Conservation (phyloP, 139 green algal species). For the Chlamydomonas sp. region DNA sequence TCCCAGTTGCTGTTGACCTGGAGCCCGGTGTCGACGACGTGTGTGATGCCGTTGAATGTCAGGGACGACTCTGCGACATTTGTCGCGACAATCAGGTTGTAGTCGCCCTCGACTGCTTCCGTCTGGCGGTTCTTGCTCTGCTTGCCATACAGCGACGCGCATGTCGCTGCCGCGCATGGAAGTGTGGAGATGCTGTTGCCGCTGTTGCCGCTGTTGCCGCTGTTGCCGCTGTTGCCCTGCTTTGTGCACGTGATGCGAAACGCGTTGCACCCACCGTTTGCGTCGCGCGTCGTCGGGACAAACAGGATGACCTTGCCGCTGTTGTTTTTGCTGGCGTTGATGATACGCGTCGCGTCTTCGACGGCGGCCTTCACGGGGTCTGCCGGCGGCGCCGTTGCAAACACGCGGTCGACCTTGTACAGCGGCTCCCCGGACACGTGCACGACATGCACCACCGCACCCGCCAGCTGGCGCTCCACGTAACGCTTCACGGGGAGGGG, state of each 20-base stretch:
- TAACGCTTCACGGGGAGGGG: neutral
- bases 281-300: conserved; percentile 4
- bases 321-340: no score
- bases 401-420: no score
- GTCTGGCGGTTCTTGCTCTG: no score
- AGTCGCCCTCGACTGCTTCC: no score
- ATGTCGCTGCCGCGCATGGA: neutral
- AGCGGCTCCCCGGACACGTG: neutral
- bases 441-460: neutral
- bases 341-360: no score
- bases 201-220: neutral
- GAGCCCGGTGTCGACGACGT: conserved; percentile 19
- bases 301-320: conserved; percentile 1
- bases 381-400: no score
- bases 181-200: neutral
- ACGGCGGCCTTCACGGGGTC: no score
- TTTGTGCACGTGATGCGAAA: no score
- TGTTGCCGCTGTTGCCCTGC: no score
- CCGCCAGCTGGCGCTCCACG: neutral
- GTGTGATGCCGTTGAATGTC: conserved; percentile 9
- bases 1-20: neutral
- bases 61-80: conserved; percentile 27
- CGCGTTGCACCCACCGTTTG: neutral
- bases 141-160: neutral
- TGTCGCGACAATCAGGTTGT: conserved; percentile 18